Base-by-base conservation (phyloP, 2,329 filamentous ascomycete genomes). In the Aureobasidium sp. region DNA sequence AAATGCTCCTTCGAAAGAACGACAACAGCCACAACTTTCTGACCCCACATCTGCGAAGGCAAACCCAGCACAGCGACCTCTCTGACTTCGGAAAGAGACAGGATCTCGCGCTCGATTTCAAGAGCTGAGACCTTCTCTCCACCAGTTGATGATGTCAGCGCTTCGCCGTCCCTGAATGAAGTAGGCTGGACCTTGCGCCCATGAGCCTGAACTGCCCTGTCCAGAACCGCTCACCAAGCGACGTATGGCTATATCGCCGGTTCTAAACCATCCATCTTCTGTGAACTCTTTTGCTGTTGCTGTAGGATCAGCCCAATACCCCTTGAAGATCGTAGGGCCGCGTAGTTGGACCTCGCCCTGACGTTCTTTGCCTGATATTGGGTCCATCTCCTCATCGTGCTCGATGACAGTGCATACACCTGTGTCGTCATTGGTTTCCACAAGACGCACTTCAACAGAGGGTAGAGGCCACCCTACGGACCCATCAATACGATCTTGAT, bases 131-230 rank as follows among this genome's bases (percentile, higher is more conserved):
- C 74, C 63, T 78, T 78, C 64, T 77, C 94, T 52, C 93, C 94
- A 48, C 94, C 94, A 0, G 89, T 93, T 99, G 82, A 99, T 97
- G 69, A 99, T 97, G 75, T 97, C 94, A 39, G 93, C 91, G 66
- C 86, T 90, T 71, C 87, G 87, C 63, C 94, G 87, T 29, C 79
- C 93, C 48, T 89, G 88, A 73, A 99, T 96, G 76, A 96, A 97
- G 78, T 93, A 97, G 74, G 90, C 80, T 47, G 85, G 82, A 3
- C 88, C 88, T 32, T 74, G 76, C 2, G 85, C 82, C 86, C 87
- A 89, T 5, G 75, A 70, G 27, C 76, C 73, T 53, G 76, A 80
- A 48, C 73, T 70, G 41, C 80, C 82, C 6, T 23, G 17, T 23
- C 41, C 41, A 3, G 41, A 9, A 5, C 41, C 41, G n/a, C 4